A percentile compares a stretch with the other conserved stretches of the same genome.
Conservation (phyloP, 441 rosid genomes). For the Lepidium campestre region DNA sequence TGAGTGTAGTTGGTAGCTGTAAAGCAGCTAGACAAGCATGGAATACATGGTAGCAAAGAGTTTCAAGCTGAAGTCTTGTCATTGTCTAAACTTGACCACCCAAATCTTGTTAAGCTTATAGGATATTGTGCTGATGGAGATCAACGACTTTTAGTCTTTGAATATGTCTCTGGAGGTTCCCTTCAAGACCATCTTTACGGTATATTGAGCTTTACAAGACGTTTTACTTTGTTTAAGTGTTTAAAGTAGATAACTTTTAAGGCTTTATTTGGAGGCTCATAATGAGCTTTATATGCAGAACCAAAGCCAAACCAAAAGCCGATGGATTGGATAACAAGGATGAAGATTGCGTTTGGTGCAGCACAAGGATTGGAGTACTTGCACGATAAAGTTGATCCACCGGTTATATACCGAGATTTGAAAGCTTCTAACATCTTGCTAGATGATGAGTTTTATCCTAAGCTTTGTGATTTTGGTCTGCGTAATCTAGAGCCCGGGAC, state of each 20-base stretch:
- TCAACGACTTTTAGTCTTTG: constrained; percentile 84
- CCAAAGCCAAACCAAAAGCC: constrained; percentile 29
- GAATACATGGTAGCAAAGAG: constrained; percentile 54
- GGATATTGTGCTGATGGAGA: constrained; percentile 97
- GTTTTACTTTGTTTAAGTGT: neutral
- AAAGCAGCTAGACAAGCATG: constrained; percentile 84
- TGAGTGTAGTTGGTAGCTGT: constrained; percentile 69
- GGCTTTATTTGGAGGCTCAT: neutral
- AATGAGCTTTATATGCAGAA: constrained; percentile 29
- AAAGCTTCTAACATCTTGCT: constrained; percentile 76
- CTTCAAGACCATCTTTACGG: constrained; percentile 61
- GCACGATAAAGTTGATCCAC: constrained; percentile 65
- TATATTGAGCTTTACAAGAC: neutral
- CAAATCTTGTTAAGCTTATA: constrained; percentile 58
- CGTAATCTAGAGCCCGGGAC: constrained; percentile 48
- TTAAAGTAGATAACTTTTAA: neutral
- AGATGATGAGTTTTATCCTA: constrained; percentile 47
- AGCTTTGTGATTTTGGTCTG: constrained; percentile 67
- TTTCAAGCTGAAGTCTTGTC: constrained; percentile 54
- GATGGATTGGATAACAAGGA: constrained; percentile 65
- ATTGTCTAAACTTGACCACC: constrained; percentile 56
- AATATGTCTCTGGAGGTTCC: constrained; percentile 60
- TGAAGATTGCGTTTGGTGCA: constrained; percentile 68
- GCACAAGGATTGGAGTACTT: constrained; percentile 82
- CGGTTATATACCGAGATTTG: constrained; percentile 62